Evolutionary conservation across 139 green algal species (phyloP), one percentile per base, ranked within the genome.

Genomic region (Pseudopediastrum boryanum): DNA sequence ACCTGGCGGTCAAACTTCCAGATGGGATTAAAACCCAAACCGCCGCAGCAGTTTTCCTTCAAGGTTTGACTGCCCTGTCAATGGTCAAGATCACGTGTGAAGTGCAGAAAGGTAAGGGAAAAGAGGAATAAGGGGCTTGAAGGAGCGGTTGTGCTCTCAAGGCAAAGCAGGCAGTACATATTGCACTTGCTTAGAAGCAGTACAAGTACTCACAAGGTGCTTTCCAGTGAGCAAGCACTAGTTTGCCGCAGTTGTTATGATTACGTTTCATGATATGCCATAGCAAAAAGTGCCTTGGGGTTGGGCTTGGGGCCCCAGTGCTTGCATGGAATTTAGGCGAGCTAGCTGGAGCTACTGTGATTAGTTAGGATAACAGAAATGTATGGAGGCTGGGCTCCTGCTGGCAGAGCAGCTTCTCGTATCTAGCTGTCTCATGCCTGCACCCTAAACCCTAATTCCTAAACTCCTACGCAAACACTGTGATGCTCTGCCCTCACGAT

Each of bases 61-160:
- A 84, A 71, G 77, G 82, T 10, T 74, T 87, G 44, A 87, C 82
- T 4, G 82, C 82, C 10, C 41, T 79, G 36, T 76, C 71, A 1
- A 70, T 84, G 56, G 63, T 75, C 10, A 70, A 31, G 10, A 39
- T 39, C n/a, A 71, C 75, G 4, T 82, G 39, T 59, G 44, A 79
- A 42, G 56, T 79, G 12, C 62, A 77, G 56, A 10, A n/a, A 41
- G 67, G 67, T 61, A 59, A 19, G 43, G 5, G 10, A 4, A n/a
- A 19, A 19, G 16, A 16, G 48, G 48, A 19, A 27, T 16, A 16
- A 58, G 48, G 48, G 48, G 48, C 19, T 58, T 58, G 48, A 58
- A 19, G 19, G 48, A 19, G 19, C 19, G 48, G 48, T 58, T 58
- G 48, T 16, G n/a, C n/a, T n/a, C n/a, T 58, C 48, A 27, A 19